Conservation (phyloP, 495 filamentous ascomycete species). For the Mytilinidion resinicola region DNA sequence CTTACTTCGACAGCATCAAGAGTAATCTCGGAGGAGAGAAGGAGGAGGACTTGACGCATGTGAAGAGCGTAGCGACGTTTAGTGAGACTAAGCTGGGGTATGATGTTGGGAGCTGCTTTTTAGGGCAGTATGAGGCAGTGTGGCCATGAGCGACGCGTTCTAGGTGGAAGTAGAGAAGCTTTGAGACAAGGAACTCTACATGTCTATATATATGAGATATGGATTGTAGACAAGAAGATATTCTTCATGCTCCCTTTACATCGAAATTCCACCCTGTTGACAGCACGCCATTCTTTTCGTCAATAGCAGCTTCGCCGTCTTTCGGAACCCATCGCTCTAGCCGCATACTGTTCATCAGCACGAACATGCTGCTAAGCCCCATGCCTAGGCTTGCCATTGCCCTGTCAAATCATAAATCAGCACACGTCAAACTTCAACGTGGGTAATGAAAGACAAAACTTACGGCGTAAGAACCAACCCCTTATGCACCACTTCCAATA, state of each 20-base stretch:
- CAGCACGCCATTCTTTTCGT: no score
- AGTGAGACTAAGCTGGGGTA: background rate
- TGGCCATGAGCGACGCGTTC: background rate
- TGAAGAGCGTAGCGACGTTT: background rate
- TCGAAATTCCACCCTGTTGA: no score
- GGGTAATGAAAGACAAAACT: background rate
- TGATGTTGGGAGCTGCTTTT: background rate
- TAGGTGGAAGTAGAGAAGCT: background rate
- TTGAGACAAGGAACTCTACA: no score
- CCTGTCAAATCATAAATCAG: no score
- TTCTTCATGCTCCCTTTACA: no score
- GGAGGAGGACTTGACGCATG: background rate
- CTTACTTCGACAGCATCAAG: background rate
- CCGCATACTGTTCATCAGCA: background rate
- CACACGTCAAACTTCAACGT: background rate
- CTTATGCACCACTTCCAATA: background rate
- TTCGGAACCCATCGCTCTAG: background rate
- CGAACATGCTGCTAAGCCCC: background rate
- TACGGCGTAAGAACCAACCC: background rate
- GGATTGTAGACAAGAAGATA: no score
- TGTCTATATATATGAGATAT: no score
- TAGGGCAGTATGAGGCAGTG: background rate
- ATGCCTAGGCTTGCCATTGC: background rate
- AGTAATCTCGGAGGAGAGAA: background rate
- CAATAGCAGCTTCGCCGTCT: background rate